Conservation (phyloP, 176 grass and related monocot genomes). For the Dactylis glomerata region DNA sequence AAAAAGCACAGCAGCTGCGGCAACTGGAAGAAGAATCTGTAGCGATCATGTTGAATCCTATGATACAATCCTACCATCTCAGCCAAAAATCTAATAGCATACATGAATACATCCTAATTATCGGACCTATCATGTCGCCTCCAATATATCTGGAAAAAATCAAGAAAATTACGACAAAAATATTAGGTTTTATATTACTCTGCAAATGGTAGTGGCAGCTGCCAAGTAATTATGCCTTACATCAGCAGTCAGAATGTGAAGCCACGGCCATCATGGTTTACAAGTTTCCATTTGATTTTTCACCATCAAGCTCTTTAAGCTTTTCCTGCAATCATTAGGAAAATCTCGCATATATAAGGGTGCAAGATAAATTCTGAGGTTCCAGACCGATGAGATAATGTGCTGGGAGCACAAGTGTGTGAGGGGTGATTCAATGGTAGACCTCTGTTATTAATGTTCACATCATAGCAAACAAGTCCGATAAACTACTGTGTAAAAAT, state of each 20-base stretch:
- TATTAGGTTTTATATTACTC: not conserved
- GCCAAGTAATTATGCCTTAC: slow-evolving; percentile 37
- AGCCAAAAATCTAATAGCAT: slow-evolving; percentile 48
- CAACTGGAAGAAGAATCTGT: slow-evolving; percentile 42
- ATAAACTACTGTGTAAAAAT: not conserved
- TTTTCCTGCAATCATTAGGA: slow-evolving; percentile 44
- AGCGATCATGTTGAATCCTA: slow-evolving; percentile 49
- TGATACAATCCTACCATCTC: slow-evolving; percentile 46
- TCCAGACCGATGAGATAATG: not conserved
- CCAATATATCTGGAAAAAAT: slow-evolving; percentile 47
- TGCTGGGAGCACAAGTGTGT: not conserved
- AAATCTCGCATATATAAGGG: not conserved
- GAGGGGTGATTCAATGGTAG: not conserved
- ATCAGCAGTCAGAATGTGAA: slow-evolving; percentile 54
- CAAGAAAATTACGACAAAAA: not conserved
- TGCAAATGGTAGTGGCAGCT: not conserved
- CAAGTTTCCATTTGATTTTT: slow-evolving; percentile 47
- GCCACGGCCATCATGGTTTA: slow-evolving; percentile 28
- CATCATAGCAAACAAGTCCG: not conserved
- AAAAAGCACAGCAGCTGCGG: slow-evolving; percentile 4
- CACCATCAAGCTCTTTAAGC: slow-evolving; percentile 54
- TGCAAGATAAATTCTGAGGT: slow-evolving; percentile 8
- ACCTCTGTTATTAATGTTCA: not conserved
- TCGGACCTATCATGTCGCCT: slow-evolving; percentile 33
- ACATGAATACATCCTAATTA: slow-evolving; percentile 33